Evolutionary conservation across 306 rosid genomes (phyloP).

Genomic region (Ammopiptanthus mongolicus): DNA sequence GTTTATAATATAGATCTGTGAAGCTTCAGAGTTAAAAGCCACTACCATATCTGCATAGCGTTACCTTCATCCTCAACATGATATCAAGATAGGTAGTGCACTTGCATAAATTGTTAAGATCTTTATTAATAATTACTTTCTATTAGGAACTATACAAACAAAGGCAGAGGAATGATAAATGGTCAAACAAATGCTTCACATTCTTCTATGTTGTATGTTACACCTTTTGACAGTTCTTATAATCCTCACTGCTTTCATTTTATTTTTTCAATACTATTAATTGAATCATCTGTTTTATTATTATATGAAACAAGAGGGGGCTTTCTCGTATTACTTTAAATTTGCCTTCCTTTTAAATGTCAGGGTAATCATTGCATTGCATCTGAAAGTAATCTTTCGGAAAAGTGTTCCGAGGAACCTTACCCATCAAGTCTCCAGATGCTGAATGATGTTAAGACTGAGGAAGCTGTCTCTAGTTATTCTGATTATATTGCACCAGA

Average conservation of each 20-base stretch:
- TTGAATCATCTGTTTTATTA: neutral
- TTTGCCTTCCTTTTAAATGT: constrained; percentile 4
- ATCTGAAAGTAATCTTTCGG: constrained; percentile 12
- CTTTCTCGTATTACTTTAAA: constrained; percentile 1
- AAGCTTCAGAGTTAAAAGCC: neutral
- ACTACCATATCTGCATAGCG: neutral
- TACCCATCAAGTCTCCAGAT: neutral
- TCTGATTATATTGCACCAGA: constrained; percentile 26
- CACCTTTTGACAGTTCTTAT: constrained; percentile 2
- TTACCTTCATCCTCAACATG: neutral
- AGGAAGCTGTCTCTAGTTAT: constrained; percentile 22
- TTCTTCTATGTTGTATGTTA: neutral
- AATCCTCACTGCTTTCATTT: neutral
- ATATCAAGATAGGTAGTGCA: neutral
- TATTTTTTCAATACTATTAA: neutral
- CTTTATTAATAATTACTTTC: neutral
- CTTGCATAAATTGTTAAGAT: neutral
- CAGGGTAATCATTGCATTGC: constrained; percentile 17
- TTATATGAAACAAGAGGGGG: neutral
- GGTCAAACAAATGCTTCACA: constrained; percentile 4
- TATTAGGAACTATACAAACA: constrained; percentile 1
- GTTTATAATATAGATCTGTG: neutral
- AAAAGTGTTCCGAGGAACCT: neutral
- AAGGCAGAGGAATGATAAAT: neutral
- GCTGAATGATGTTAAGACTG: constrained; percentile 17